phyloP scores from a whole-genome alignment of 345 rosid species.

The Salix suchowensis region DNA sequence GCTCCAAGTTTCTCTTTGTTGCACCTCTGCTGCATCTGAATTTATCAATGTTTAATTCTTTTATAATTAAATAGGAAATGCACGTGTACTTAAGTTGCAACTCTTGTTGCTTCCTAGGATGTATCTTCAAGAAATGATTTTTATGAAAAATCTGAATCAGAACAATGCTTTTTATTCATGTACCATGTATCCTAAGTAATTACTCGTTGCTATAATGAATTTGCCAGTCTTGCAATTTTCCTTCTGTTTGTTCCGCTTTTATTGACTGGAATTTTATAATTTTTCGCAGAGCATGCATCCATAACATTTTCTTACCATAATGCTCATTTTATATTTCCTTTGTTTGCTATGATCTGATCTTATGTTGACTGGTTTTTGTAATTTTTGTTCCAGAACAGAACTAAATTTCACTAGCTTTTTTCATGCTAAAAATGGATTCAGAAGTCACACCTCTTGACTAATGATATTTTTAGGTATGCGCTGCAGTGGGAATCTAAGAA shows the following conservation, averaged over 20 bases:
- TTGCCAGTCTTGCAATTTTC: background rate
- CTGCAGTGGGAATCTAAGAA: slow-evolving; percentile 91
- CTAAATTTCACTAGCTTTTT: background rate
- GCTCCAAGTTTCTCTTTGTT: slow-evolving; percentile 2
- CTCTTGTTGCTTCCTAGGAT: background rate
- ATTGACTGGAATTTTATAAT: background rate
- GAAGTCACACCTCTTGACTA: background rate
- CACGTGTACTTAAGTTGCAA: background rate
- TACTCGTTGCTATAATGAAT: background rate
- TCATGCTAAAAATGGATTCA: background rate
- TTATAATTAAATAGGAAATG: background rate
- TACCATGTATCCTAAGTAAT: background rate
- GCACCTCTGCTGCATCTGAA: background rate
- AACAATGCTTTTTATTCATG: background rate
- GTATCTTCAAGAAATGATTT: background rate
- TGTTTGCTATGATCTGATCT: no score
- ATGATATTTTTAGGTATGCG: slow-evolving; percentile 50
- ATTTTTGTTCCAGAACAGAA: no score
- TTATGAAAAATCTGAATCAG: background rate
- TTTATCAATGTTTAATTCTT: background rate
- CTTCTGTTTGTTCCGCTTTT: background rate
- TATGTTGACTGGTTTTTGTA: no score
- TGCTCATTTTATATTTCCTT: background rate
- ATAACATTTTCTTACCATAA: no score
- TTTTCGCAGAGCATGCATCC: no score